Percentiles rank a stretch among this genome's conserved stretches.
Evolutionary conservation across 1,284 basidiomycete genomes (phyloP).

Genomic region (Hypsizygus ulmarius): DNA sequence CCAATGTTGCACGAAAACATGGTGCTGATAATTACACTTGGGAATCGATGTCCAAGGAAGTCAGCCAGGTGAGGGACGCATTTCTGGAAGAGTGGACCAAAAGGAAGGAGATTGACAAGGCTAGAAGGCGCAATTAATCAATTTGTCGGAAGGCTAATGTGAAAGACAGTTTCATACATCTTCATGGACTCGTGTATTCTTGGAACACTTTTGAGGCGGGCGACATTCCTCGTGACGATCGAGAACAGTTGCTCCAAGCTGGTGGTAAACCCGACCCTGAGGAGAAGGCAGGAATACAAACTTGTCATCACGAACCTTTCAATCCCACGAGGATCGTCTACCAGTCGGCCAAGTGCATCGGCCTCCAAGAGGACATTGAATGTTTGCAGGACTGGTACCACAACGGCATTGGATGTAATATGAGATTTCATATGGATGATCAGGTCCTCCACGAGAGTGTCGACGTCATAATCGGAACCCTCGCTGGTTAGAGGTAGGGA

Average conservation of each 20-base stretch:
- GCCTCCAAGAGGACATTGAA: constrained; percentile 71
- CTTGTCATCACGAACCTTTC: constrained; percentile 43
- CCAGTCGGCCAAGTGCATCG: constrained; percentile 50
- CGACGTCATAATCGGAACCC: constrained; percentile 40
- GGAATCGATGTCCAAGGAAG: constrained; percentile 77
- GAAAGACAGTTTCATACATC: constrained; percentile 49
- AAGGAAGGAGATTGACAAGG: constrained; percentile 58
- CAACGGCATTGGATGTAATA: constrained; percentile 61
- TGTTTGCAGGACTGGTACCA: constrained; percentile 77
- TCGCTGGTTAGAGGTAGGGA: constrained; percentile 43
- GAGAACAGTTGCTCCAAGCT: constrained; percentile 48
- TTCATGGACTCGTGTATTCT: constrained; percentile 78
- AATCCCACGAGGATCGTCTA: constrained; percentile 43
- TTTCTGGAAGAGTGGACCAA: constrained; percentile 43
- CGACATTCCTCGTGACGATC: constrained; percentile 57
- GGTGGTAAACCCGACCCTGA: constrained; percentile 17
- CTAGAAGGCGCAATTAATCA: constrained; percentile 35
- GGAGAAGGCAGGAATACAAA: constrained; percentile 5
- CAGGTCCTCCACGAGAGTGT: constrained; percentile 54
- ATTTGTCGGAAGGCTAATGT: neutral
- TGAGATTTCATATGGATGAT: constrained; percentile 51
- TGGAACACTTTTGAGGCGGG: constrained; percentile 74
- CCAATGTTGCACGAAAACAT: constrained; percentile 9
- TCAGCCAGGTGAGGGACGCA: constrained; percentile 48
- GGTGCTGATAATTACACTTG: constrained; percentile 50